Evolutionary conservation across 768 basidiomycete genomes (phyloP), one percentile per base, ranked within the genome.

Genomic region (Botryobasidium botryosum): DNA sequence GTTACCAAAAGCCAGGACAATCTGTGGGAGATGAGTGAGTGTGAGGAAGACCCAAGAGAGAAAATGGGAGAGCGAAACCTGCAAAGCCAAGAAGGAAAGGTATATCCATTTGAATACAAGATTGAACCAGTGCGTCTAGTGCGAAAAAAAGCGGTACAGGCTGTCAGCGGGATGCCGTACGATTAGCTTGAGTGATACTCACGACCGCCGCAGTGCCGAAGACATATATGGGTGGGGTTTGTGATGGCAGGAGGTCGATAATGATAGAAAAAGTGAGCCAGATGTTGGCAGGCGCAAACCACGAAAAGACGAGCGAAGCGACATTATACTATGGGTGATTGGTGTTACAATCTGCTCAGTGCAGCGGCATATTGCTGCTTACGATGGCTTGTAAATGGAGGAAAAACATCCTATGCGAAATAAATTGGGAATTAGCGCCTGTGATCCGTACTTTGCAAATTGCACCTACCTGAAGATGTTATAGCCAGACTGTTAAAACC

Each of bases 181-280:
- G n/a, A n/a, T n/a, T n/a, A n/a, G n/a, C n/a, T n/a, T n/a, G n/a
- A n/a, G 3, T 4, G 25, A 23, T 17, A 64, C 84, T 47, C 56
- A 91, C 87, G 17, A 86, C 59, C 4, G 56, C 64, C 0, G 56
- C 62, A 25, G 75, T 88, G 35, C 84, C 86, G 51, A 94, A 94
- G 43, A 90, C 53, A 40, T 65, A 59, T 52, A 71, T 62, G 18
- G 56, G 51, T 6, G 54, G 49, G 10, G 55, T 61, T 54, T 59
- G 66, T 42, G 46, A 45, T 2, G 82, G 81, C 12, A 90, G 68
- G 33, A 94, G 71, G 55, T 88, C 77, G 69, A 92, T 85, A 60
- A 92, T 86, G 62, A 92, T 91, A 49, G 77, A 78, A 69, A 92
- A 92, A n/a, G 84, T 91, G 47, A 94, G 65, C 85, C 86, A 94